Percentiles rank a stretch among this genome's conserved stretches.
These are phyloP conservation scores for Juncus inflexus DNA, from an alignment of 176 grass and related monocot species.

Conservation along the genomic window DNA sequence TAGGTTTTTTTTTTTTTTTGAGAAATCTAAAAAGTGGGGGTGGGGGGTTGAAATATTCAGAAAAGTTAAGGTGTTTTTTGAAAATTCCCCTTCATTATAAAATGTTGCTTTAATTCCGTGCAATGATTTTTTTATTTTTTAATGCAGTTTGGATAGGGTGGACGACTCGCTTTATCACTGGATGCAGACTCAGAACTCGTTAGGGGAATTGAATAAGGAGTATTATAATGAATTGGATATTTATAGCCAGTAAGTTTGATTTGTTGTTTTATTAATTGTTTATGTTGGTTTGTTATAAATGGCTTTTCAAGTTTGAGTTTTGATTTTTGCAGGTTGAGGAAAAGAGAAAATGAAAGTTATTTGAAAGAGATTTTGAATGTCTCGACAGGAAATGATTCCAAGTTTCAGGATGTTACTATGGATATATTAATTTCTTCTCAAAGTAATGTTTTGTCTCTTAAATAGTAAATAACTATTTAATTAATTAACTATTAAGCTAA, in stretches of 20 bases:
- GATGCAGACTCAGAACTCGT: conserved; percentile 45
- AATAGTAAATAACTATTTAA: conserved; percentile 5
- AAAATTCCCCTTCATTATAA: neutral
- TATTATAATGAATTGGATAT: conserved; percentile 38
- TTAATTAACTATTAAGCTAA: neutral
- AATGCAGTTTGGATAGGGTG: conserved; percentile 48
- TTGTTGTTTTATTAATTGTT: conserved; percentile 7
- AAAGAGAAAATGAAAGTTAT: conserved; percentile 36
- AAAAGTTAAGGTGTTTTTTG: too few species aligned
- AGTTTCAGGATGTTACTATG: conserved; percentile 36
- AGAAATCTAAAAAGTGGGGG: conserved; percentile 1
- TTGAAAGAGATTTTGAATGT: conserved; percentile 39
- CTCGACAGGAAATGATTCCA: conserved; percentile 39
- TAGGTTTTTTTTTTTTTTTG: conserved; percentile 1
- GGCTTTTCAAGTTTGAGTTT: neutral
- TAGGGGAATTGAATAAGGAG: conserved; percentile 42
- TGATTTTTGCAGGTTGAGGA: conserved; percentile 45
- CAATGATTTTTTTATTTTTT: neutral
- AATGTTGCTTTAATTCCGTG: conserved; percentile 21
- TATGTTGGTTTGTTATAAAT: conserved; percentile 14
- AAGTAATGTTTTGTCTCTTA: conserved; percentile 38
- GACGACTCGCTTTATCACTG: conserved; percentile 46
- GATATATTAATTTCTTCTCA: conserved; percentile 45
- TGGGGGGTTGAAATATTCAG: too few species aligned
- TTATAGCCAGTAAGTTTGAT: conserved; percentile 45